A percentile compares a stretch with the other conserved stretches of the same genome.
phyloP scores from a whole-genome alignment of 768 basidiomycete genomes.

The Hericium alpestre region DNA sequence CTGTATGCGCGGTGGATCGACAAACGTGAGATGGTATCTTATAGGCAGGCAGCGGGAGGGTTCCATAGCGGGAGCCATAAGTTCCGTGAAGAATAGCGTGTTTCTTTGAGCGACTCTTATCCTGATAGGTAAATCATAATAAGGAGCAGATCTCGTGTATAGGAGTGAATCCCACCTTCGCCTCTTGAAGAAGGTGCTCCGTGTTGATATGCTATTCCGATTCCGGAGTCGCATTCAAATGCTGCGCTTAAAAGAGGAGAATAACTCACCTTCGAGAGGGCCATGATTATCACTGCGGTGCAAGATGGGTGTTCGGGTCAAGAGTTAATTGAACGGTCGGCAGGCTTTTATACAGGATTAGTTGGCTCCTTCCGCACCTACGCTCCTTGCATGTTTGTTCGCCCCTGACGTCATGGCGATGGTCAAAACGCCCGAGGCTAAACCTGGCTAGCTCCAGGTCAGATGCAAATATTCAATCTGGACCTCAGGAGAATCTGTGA shows the following conservation, averaged over 20 bases:
- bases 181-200: constrained; percentile 6
- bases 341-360: too few species aligned
- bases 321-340: neutral
- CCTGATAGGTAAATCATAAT: neutral
- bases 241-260: neutral
- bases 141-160: too few species aligned
- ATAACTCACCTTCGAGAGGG: constrained; percentile 6
- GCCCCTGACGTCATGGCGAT: too few species aligned
- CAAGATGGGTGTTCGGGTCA: neutral
- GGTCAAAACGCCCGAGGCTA: too few species aligned
- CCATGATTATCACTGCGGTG: constrained; percentile 1
- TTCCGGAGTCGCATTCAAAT: neutral
- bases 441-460: too few species aligned
- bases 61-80: constrained; percentile 57
- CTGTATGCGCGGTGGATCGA: neutral
- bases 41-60: constrained; percentile 60
- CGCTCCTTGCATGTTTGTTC: too few species aligned
- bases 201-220: constrained; percentile 8
- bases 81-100: constrained; percentile 26
- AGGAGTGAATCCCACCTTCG: neutral
- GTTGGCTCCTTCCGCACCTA: too few species aligned
- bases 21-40: constrained; percentile 43
- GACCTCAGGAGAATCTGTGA: too few species aligned
- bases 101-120: constrained; percentile 21
- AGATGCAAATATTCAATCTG: too few species aligned